Evolutionary conservation across 2,329 filamentous ascomycete species (phyloP).

Genomic region (Cadophora malorum): DNA sequence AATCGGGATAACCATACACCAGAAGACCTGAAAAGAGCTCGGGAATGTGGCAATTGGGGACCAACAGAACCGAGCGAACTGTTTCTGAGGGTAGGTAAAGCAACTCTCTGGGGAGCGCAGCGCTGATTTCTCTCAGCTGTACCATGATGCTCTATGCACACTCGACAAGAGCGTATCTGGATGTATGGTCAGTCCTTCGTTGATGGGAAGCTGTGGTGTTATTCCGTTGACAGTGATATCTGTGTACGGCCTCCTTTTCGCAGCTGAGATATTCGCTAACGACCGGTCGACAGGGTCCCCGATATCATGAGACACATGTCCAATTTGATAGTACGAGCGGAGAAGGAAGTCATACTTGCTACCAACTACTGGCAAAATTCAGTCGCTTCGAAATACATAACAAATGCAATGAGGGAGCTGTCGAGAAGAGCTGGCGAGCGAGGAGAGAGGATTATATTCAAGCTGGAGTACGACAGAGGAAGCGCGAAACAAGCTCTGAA

Average conservation of each 20-base stretch:
- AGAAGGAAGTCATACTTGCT: slow-evolving; percentile 74
- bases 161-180: slow-evolving; percentile 45
- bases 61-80: slow-evolving; percentile 66
- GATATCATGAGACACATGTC: slow-evolving; percentile 78
- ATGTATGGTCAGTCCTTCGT: slow-evolving; percentile 61
- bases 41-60: slow-evolving; percentile 72
- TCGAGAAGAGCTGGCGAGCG: slow-evolving; percentile 66
- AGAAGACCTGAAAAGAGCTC: slow-evolving; percentile 59
- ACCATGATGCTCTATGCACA: slow-evolving; percentile 41
- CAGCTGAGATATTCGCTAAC: slow-evolving; percentile 13
- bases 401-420: slow-evolving; percentile 71
- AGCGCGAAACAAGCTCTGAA: slow-evolving; percentile 68
- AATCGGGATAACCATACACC: slow-evolving; percentile 34
- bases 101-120: not conserved
- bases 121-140: slow-evolving; percentile 35
- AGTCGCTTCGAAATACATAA: slow-evolving; percentile 70
- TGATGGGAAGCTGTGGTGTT: slow-evolving; percentile 66
- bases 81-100: slow-evolving; percentile 62
- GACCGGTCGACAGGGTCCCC: slow-evolving; percentile 56
- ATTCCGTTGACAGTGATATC: slow-evolving; percentile 74
- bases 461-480: slow-evolving; percentile 78
- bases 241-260: slow-evolving; percentile 46
- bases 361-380: slow-evolving; percentile 78
- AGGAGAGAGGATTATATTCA: slow-evolving; percentile 66
- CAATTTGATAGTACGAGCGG: slow-evolving; percentile 75